phyloP scores from a whole-genome alignment of 176 grass and related monocot genomes.

The Secale cereale region DNA sequence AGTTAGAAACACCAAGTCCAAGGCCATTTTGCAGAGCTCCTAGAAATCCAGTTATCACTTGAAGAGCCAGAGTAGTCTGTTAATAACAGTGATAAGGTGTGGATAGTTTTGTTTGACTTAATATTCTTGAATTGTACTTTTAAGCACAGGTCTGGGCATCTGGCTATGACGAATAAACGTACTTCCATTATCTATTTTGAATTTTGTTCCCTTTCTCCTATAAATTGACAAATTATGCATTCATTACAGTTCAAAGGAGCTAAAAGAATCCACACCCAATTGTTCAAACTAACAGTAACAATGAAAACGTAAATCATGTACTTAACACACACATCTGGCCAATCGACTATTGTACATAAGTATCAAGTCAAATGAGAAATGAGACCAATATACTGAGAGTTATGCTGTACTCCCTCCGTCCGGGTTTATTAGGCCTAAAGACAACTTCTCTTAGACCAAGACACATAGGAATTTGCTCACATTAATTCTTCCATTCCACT shows the following conservation, averaged over 20 bases:
- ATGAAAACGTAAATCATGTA: neutral
- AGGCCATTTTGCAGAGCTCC: neutral
- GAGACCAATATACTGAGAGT: neutral
- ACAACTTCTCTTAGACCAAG: too few relatives aligned
- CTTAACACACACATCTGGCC: neutral
- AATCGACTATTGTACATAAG: neutral
- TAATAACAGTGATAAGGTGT: neutral
- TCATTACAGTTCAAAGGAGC: neutral
- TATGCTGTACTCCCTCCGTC: too few relatives aligned
- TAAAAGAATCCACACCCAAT: neutral
- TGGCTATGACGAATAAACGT: neutral
- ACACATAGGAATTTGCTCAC: too few relatives aligned
- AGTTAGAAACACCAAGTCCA: neutral
- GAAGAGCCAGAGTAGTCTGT: neutral
- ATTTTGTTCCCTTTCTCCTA: neutral
- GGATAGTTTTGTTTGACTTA: neutral
- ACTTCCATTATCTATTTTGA: neutral
- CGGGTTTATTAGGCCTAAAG: too few relatives aligned
- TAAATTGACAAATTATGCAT: neutral
- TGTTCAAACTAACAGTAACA: neutral
- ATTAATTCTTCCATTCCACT: too few relatives aligned
- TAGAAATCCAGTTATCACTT: neutral
- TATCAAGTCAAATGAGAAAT: slow-evolving; percentile 12
- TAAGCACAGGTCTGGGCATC: neutral
- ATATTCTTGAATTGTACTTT: neutral